Base-by-base conservation (phyloP, 805 yeast species). In the Blastobotrys chiropterorum region DNA sequence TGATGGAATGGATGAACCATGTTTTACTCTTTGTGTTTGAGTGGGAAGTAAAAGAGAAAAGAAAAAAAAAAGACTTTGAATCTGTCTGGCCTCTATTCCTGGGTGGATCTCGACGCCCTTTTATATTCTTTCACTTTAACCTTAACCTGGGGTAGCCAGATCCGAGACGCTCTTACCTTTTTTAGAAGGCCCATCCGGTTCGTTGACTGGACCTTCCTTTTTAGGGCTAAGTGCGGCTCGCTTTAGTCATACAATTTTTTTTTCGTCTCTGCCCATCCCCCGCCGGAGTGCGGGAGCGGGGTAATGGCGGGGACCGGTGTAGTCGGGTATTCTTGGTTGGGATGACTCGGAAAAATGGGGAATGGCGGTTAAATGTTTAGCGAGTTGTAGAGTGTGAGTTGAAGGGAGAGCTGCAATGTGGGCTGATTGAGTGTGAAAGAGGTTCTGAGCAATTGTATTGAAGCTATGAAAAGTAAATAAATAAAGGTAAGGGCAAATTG, bases 1-100 rank as follows among this genome's bases (percentile, higher is more conserved):
- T 65, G 69, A 44, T 67, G 69, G 16, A 67, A 57, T 38, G 72
- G 72, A 40, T 67, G 71, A 16, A 22, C 16, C 21, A 21, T 43
- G 6, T 17, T 6, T 43, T 16, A 13, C 20, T 43, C 8, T 19
- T 17, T 15, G 5, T 26, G 34, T 26, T 5, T 26, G 34, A 6
- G 11, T 26, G 34, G 11, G 45, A 19, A 13, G 34, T 31, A 14
- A 14, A 7, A 31, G 38, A 8, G 38, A 31, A 14, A 31, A 31
- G 14, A 31, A 31, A 31, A 31, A 31, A 31, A 31, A 31, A 31
- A 31, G 38, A n/a, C n/a, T n/a, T n/a, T n/a, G n/a, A n/a, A n/a
- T n/a, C n/a, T n/a, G n/a, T n/a, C n/a, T n/a, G n/a, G n/a, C n/a
- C n/a, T n/a, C n/a, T n/a, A n/a, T n/a, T n/a, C n/a, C n/a, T n/a